These are phyloP conservation scores for Diversispora eburnea DNA, from an alignment of 192 early-diverging fungal genomes.

Conservation along the genomic window DNA sequence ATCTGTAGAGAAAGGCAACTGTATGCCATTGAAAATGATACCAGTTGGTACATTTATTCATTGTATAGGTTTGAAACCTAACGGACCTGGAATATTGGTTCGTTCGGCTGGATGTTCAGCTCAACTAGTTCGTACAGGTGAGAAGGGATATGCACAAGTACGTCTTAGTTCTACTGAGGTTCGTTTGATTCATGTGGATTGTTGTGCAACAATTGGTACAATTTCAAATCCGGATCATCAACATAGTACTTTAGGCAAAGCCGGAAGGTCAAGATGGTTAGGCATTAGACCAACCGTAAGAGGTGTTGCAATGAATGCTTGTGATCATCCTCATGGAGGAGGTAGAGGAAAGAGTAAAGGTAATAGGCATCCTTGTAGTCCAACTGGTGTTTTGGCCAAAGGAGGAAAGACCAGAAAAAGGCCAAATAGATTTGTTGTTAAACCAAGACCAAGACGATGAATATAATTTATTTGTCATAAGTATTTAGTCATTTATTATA, in stretches of 20 bases:
- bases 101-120: slow-evolving; percentile 86
- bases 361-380: slow-evolving; percentile 70
- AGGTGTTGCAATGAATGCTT: slow-evolving; percentile 93
- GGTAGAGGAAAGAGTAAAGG: slow-evolving; percentile 92
- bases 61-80: slow-evolving; percentile 75
- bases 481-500: too few species aligned
- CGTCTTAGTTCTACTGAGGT: slow-evolving; percentile 84
- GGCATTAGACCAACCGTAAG: slow-evolving; percentile 90
- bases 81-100: slow-evolving; percentile 71
- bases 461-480: background rate
- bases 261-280: slow-evolving; percentile 75
- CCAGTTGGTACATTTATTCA: slow-evolving; percentile 90
- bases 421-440: slow-evolving; percentile 67
- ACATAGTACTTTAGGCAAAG: slow-evolving; percentile 82
- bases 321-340: slow-evolving; percentile 98
- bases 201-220: slow-evolving; percentile 84
- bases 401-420: slow-evolving; percentile 80
- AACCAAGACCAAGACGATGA: slow-evolving; percentile 57
- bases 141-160: slow-evolving; percentile 79
- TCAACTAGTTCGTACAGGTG: slow-evolving; percentile 75
- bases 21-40: slow-evolving; percentile 82
- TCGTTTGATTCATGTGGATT: slow-evolving; percentile 76
- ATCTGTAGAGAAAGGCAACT: slow-evolving; percentile 80
- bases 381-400: slow-evolving; percentile 92
- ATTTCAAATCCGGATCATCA: slow-evolving; percentile 90